A percentile compares a stretch with the other conserved stretches of the same genome.
These are phyloP conservation scores for Taiwanofungus camphoratus DNA, from an alignment of 1,284 basidiomycete genomes.

Conservation along the genomic window DNA sequence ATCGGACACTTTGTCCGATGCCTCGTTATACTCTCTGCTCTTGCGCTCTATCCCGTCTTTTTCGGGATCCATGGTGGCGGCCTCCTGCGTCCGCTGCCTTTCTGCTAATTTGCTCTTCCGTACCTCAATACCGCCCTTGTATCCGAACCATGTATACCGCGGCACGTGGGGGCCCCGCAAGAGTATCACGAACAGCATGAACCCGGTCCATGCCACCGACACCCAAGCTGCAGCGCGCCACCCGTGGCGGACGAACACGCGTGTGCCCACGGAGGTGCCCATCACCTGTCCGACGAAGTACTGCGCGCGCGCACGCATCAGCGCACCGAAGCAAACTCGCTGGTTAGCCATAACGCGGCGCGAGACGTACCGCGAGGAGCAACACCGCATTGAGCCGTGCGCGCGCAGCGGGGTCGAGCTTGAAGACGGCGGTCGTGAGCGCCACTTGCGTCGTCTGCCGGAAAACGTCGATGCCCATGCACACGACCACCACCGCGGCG, in stretches of 20 bases:
- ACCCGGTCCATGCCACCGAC: conserved; percentile 41
- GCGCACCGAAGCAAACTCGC: not conserved
- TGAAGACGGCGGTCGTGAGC: conserved; percentile 36
- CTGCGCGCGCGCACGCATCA: conserved; percentile 10
- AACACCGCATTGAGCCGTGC: conserved; percentile 48
- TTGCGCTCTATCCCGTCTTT: no score
- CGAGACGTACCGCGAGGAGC: conserved; percentile 34
- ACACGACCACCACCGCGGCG: conserved; percentile 39
- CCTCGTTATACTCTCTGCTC: no score
- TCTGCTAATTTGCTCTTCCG: conserved; percentile 15
- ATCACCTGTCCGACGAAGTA: conserved; percentile 43
- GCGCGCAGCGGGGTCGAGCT: conserved; percentile 32
- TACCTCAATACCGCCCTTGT: conserved; percentile 28
- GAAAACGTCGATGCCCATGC: conserved; percentile 42
- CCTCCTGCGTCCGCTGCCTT: not conserved
- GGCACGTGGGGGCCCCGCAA: conserved; percentile 37
- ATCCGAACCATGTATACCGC: conserved; percentile 36
- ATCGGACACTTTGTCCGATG: no score
- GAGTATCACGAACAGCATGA: conserved; percentile 35
- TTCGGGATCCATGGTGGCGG: not conserved
- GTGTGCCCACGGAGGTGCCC: conserved; percentile 47
- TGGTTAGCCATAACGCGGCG: conserved; percentile 10
- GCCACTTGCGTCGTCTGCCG: conserved; percentile 41
- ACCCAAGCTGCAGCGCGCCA: conserved; percentile 46
- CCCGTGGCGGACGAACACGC: conserved; percentile 44